Evolutionary conservation across 441 rosid genomes (phyloP), one percentile per base, ranked within the genome.

Genomic region (Capsella rubella): DNA sequence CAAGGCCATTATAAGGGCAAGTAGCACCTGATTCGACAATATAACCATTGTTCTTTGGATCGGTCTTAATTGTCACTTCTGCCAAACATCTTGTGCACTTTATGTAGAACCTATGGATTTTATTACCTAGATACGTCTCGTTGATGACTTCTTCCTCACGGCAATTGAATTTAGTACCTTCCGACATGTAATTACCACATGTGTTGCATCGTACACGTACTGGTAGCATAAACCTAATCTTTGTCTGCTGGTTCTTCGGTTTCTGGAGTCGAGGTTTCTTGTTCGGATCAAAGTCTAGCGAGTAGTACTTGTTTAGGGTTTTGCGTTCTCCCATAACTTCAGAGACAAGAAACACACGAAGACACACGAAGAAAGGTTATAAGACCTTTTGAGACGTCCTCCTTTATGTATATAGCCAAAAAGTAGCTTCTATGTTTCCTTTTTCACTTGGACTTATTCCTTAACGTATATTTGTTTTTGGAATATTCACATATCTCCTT

Each of bases 21-120:
- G 15, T 25, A 47, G 74, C 58, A 58, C 74, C 74, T 13, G 66
- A 70, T 58, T 70, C 58, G 7, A 55, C 73, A 3, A 2, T 42
- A 40, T 40, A 40, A 40, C 43, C 11, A 11, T 11, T 1, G 49
- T 45, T 45, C 49, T 14, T 45, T 5, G 49, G 49, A 45, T 45
- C 49, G 49, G 49, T 45, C 16, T 12, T 45, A 13, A 45, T 45
- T 12, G 16, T n/a, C 16, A 45, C 16, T 18, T 45, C 49, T 1
- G 49, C 49, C 15, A 2, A 14, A 18, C 49, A 45, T 14, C 6
- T 45, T 6, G 18, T 45, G 18, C 49, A 45, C 18, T 45, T 14
- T 3, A 32, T 32, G 35, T 32, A 32, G 35, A 32, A 32, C 8
- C 35, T 32, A 32, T 5, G 35, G 35, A 32, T 32, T 32, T 32